These are phyloP conservation scores for Colletotrichum sp. DNA, from an alignment of 2,329 filamentous ascomycete genomes.

Conservation along the genomic window DNA sequence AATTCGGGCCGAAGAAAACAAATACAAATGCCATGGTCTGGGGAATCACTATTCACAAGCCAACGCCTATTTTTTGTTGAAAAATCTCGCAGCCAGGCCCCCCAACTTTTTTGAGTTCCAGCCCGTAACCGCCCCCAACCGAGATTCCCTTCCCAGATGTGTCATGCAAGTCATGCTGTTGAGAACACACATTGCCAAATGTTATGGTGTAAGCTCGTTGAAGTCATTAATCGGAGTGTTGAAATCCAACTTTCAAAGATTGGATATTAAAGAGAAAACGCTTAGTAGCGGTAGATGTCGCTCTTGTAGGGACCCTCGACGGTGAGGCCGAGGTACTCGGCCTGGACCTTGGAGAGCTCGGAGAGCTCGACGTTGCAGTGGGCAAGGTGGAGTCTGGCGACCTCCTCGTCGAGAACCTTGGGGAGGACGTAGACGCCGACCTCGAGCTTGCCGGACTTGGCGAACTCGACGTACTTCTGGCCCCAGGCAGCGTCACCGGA, in stretches of 20 bases:
- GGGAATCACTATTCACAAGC: conserved; percentile 34
- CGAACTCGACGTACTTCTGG: conserved; percentile 96
- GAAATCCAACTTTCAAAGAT: conserved; percentile 13
- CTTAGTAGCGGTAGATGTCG: conserved; percentile 70
- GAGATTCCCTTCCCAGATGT: conserved; percentile 33
- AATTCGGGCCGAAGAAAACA: conserved; percentile 21
- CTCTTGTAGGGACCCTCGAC: conserved; percentile 93
- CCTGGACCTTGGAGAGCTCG: conserved; percentile 83
- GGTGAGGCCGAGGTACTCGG: conserved; percentile 90
- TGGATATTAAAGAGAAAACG: conserved; percentile 36
- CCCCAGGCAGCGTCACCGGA: conserved; percentile 83
- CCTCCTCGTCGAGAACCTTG: conserved; percentile 99
- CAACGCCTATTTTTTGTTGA: conserved; percentile 41
- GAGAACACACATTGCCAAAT: conserved; percentile 41
- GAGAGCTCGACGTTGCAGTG: conserved; percentile 96
- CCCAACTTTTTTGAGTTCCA: conserved; percentile 30
- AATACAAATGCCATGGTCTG: conserved; percentile 33
- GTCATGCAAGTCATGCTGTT: conserved; percentile 49
- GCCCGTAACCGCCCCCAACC: conserved; percentile 26
- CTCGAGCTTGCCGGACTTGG: conserved; percentile 87
- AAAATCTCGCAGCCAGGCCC: conserved; percentile 35
- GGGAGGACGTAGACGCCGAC: conserved; percentile 95
- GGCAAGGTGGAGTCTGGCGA: conserved; percentile 88
- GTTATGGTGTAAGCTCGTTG: conserved; percentile 22
- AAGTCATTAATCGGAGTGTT: conserved; percentile 25